Evolutionary conservation across 202 grass and related monocot genomes (phyloP), one percentile per base, ranked within the genome.

Genomic region (Setaria viridis): DNA sequence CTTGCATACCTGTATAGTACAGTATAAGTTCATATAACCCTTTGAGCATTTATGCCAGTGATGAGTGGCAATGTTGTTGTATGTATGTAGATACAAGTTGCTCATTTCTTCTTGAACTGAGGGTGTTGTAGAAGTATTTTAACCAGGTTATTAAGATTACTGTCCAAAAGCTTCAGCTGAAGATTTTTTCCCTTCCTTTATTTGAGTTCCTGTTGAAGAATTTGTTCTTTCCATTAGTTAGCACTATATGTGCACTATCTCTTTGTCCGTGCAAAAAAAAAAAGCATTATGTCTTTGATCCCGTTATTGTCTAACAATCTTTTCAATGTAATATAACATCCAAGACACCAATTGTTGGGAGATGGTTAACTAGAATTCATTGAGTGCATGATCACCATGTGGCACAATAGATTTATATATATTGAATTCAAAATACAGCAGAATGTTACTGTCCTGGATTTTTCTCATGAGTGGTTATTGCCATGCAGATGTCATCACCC

Each of bases 401-500:
- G 32, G 32, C 30, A 55, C 42, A 32, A 29, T 9, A 12, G 37
- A 43, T 21, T 16, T 63, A 55, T 76, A 25, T 63, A 56, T 43
- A 2, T 77, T 65, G 2, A 65, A 59, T 70, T 62, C 6, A 42
- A 78, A 46, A 19, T 73, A 62, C 57, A 56, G 42, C 25, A 37
- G 8, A 85, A 82, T 46, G 39, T 20, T 37, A 29, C 67, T 43
- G 39, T 86, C 25, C 60, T 21, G 32, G 37, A 50, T 86, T 69
- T 87, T 74, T 79, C 57, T 88, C 80, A 77, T 46, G 39, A 63
- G 50, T 6, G 57, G 6, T 56, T 80, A n/a, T 84, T 33, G 88
- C 10, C 29, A 37, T 92, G 86, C 88, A 95, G 96, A 79, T 98
- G 96, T 53, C 79, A 95, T 60, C 90, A 99, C 46, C 90, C 91